Evolutionary conservation across 2,329 filamentous ascomycete species (phyloP), one percentile per base, ranked within the genome.

Genomic region (Fusarium begoniae): DNA sequence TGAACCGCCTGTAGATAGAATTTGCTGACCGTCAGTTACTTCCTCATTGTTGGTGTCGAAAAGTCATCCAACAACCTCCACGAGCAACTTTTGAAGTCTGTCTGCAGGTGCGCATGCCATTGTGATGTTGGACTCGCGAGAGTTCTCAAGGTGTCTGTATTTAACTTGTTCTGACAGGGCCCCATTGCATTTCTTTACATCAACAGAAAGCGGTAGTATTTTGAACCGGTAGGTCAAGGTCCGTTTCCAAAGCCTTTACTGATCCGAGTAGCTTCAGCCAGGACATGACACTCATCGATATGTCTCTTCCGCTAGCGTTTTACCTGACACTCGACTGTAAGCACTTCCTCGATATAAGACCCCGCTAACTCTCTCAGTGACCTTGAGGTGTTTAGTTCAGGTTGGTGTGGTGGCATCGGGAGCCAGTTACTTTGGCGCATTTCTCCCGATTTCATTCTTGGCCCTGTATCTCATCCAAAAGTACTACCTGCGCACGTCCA

Each of bases 401-500:
- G 75, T 72, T 3, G 76, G 73, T 24, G 56, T 79, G 7, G 74
- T 79, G 10, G 78, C 77, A 14, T 78, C 75, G 0, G 78, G 77
- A 12, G 72, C 75, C 8, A 74, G 44, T 12, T 77, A 78, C 50
- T 72, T 84, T 3, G 84, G 82, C 2, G 82, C 83, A 9, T 81
- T 82, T 10, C 82, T 87, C 55, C 86, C 86, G 0, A 65, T 84
- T 4, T 81, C 84, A 6, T 75, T 87, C 28, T 62, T 82, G 13
- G 78, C 80, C 1, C 70, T 86, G 2, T 87, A 85, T 66, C 54
- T 83, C 3, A 79, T 88, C 11, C 86, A 88, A 61, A 85, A 83
- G 57, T 82, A 84, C 64, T 89, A 89, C 72, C 81, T 89, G 7
- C 82, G 85, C 2, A 89, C 87, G 1, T 88, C 87, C 1, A 83